Base-by-base conservation (phyloP, 1,139 yeast genomes). In the Zygosaccharomyces sapae region DNA sequence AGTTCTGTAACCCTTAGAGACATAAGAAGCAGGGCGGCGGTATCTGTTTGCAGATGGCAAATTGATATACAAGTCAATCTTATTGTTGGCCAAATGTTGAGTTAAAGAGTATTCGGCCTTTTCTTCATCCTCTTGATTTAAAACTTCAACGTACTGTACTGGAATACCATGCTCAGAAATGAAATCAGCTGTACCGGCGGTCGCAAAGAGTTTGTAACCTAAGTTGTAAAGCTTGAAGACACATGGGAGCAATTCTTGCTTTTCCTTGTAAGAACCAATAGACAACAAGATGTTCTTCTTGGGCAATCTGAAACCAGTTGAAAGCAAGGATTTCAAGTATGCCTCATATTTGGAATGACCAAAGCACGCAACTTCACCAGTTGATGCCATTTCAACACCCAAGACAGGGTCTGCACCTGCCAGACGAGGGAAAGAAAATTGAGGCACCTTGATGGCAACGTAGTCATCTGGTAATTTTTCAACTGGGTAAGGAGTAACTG, bases 341-440 rank as follows among this genome's bases (percentile, higher is more conserved):
- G 98, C 98, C 73, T 94, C 98, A 65, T 89, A 89, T 71, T 90
- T 90, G 77, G 92, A 84, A 66, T 77, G 88, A 64, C 98, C 99
- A 67, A 94, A 90, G 55, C 95, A 81, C 45, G 99, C 99, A 63
- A 92, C 98, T 72, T 92, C 98, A 79, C 98, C 98, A 54, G 98
- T 92, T 24, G 97, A 90, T 33, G 98, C 97, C 98, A 92, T 92
- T 72, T 92, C 98, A 58, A 92, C 98, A 72, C 98, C 98, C 59
- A 92, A 77, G 52, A 92, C 89, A 46, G 98, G 98, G 70, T 92
- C 98, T 52, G 98, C 98, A 62, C 98, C 98, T 45, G 97, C 89
- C 62, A 92, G 80, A 70, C 98, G 83, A 38, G 97, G 86, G 82
- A 92, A 92, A 25, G 97, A 89, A 71, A 92, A 92, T 71, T 92